Evolutionary conservation across 352 stramenopile species (phyloP).

Genomic region (Globisporangium paroecandrum): DNA sequence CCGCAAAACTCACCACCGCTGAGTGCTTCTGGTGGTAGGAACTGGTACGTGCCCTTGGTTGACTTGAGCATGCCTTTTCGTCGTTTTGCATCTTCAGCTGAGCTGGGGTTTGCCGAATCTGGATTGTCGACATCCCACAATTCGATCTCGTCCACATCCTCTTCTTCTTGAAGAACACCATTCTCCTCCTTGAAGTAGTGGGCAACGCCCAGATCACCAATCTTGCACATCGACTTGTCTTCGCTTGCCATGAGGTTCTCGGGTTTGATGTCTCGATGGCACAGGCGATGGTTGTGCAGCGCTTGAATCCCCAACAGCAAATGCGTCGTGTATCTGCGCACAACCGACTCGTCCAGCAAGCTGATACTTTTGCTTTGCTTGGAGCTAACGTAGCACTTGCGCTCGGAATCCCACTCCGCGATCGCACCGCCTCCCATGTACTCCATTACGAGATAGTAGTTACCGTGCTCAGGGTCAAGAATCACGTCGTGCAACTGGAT

Average conservation of each 20-base stretch:
- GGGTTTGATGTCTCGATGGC: constrained; percentile 86
- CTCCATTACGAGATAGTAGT: constrained; percentile 83
- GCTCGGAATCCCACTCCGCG: constrained; percentile 66
- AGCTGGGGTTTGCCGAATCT: not conserved
- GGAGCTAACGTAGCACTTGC: constrained; percentile 58
- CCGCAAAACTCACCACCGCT: constrained; percentile 68
- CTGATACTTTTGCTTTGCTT: constrained; percentile 38
- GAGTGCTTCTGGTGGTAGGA: constrained; percentile 64
- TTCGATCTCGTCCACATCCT: constrained; percentile 43
- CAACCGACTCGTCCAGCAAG: constrained; percentile 40
- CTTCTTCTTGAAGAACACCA: constrained; percentile 46
- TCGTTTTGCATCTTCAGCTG: not conserved
- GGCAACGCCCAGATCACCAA: constrained; percentile 80
- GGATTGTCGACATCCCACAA: constrained; percentile 34
- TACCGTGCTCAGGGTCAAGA: constrained; percentile 45
- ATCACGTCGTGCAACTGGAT: constrained; percentile 77
- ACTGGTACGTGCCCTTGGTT: constrained; percentile 79
- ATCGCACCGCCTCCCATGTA: constrained; percentile 82
- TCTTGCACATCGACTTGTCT: constrained; percentile 56
- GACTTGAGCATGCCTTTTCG: constrained; percentile 49
- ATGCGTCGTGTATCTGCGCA: constrained; percentile 53
- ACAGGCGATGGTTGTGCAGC: constrained; percentile 68
- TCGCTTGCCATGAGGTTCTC: constrained; percentile 76
- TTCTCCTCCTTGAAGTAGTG: constrained; percentile 69
- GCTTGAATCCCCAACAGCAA: constrained; percentile 68